These are phyloP conservation scores for Crithidia brevicula DNA, from an alignment of 208 protist genomes.

Conservation along the genomic window DNA sequence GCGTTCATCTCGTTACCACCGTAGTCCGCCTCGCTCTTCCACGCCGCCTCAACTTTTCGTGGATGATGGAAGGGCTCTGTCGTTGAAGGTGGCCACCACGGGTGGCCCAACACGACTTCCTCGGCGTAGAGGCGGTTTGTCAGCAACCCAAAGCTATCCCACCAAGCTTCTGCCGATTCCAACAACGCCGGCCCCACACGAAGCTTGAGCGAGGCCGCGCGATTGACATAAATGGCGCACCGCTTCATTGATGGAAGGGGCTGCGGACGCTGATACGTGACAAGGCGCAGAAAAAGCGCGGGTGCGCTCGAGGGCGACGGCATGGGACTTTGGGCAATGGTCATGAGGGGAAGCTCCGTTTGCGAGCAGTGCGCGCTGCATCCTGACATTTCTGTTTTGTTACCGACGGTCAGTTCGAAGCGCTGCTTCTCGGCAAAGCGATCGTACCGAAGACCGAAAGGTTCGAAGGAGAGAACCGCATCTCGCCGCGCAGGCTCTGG, in stretches of 20 bases:
- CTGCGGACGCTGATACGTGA: constrained; percentile 6
- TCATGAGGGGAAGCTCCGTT: neutral
- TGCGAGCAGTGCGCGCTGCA: neutral
- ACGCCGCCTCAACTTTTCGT: neutral
- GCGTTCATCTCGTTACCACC: neutral
- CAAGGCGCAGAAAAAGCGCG: constrained; percentile 21
- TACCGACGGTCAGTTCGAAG: constrained; percentile 21
- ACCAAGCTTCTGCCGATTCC: constrained; percentile 29
- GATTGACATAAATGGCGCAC: constrained; percentile 3
- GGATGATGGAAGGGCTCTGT: neutral
- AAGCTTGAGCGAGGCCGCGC: constrained; percentile 11
- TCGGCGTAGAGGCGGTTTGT: constrained; percentile 30
- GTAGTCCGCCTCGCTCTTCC: neutral
- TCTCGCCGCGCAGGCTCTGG: neutral
- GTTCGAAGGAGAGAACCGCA: constrained; percentile 19
- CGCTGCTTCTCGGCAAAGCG: constrained; percentile 21
- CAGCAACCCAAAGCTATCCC: constrained; percentile 26
- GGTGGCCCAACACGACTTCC: constrained; percentile 24
- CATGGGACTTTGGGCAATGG: neutral
- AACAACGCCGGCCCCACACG: constrained; percentile 16
- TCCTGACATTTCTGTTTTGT: constrained; percentile 4
- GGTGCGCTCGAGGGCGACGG: neutral
- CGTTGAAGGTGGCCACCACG: constrained; percentile 16
- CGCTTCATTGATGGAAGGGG: constrained; percentile 25
- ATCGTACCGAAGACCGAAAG: constrained; percentile 16